Percentiles rank a stretch among this genome's conserved stretches.
These are phyloP conservation scores for Bondarzewia mesenterica DNA, from an alignment of 1,284 basidiomycete genomes.

Conservation along the genomic window DNA sequence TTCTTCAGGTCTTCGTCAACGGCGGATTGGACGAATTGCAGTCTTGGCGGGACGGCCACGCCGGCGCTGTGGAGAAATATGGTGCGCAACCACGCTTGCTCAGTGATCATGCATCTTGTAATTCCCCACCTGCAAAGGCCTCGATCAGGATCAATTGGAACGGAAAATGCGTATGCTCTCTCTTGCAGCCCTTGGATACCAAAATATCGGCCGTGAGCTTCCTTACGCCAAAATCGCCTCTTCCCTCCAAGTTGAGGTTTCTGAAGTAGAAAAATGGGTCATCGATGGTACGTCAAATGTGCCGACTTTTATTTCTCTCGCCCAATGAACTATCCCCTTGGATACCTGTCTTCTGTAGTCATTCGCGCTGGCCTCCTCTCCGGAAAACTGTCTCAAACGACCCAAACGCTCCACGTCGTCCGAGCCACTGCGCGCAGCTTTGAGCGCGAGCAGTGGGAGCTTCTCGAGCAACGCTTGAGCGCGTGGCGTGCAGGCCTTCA, in stretches of 20 bases:
- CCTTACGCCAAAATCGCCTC: conserved; percentile 69
- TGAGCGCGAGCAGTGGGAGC: conserved; percentile 75
- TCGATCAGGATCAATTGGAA: conserved; percentile 53
- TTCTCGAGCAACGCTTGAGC: conserved; percentile 69
- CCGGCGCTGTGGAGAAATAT: conserved; percentile 46
- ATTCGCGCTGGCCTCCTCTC: conserved; percentile 79
- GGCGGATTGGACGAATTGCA: conserved; percentile 59
- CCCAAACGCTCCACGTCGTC: conserved; percentile 68
- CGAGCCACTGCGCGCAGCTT: conserved; percentile 76
- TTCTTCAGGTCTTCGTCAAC: conserved; percentile 68
- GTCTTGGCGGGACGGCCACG: conserved; percentile 53
- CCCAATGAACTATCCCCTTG: conserved; percentile 3
- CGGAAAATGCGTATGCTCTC: conserved; percentile 80
- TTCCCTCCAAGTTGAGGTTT: conserved; percentile 56
- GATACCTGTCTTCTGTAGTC: conserved; percentile 54
- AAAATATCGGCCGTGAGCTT: conserved; percentile 70
- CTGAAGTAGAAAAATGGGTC: conserved; percentile 84
- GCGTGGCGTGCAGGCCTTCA: conserved; percentile 75
- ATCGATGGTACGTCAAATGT: conserved; percentile 66
- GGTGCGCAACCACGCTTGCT: conserved; percentile 33
- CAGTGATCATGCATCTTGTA: background rate
- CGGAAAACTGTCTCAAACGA: conserved; percentile 82
- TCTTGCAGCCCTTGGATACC: conserved; percentile 72
- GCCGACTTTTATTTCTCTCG: background rate
- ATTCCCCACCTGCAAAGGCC: conserved; percentile 23